phyloP scores from a whole-genome alignment of 1,284 basidiomycete species.

The Meira nashicola region DNA sequence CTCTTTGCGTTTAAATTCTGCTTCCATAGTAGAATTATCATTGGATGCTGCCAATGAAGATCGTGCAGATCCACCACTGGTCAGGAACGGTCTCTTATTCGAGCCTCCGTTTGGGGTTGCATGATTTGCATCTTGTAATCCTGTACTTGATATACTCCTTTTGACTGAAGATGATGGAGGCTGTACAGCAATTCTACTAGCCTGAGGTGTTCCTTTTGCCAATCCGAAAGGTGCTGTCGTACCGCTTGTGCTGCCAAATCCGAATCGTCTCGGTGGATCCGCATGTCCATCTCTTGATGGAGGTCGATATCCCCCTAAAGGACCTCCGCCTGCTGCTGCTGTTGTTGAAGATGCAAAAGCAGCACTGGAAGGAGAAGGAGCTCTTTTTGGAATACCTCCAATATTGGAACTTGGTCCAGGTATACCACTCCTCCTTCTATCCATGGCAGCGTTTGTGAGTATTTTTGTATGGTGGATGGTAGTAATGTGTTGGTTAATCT shows the following conservation, averaged over 20 bases:
- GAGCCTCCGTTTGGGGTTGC: neutral
- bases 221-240: neutral
- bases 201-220: neutral
- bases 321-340: neutral
- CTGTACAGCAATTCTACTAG: neutral
- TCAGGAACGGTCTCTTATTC: constrained; percentile 2
- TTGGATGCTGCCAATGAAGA: neutral
- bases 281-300: neutral
- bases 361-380: constrained; percentile 10
- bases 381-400: constrained; percentile 1
- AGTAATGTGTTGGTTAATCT: no score
- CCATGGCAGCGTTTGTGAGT: no score
- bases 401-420: no score
- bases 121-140: neutral
- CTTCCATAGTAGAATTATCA: constrained; percentile 1
- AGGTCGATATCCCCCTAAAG: constrained; percentile 2
- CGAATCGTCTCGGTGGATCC: neutral
- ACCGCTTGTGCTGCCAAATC: constrained; percentile 5
- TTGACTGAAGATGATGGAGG: neutral
- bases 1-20: constrained; percentile 18
- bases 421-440: no score
- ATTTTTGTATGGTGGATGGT: no score
- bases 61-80: neutral
- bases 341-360: neutral
- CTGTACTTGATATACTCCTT: neutral